A percentile compares a stretch with the other conserved stretches of the same genome.
phyloP scores from a whole-genome alignment of 2,329 filamentous ascomycete genomes.

The Calcarisporium arbuscula region DNA sequence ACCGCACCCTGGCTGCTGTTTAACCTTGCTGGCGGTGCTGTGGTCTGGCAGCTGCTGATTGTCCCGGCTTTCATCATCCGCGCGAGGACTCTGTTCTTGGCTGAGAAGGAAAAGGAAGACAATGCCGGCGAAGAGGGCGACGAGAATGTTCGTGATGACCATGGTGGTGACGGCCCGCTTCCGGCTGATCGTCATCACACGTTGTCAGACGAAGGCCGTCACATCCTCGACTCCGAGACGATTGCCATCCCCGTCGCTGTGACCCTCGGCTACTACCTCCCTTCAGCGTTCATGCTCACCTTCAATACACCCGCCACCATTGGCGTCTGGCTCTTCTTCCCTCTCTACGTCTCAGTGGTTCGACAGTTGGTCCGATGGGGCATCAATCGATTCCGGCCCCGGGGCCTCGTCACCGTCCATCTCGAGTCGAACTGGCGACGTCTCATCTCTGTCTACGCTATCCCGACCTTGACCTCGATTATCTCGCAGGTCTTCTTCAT shows the following conservation, averaged over 20 bases:
- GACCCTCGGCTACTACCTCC: slow-evolving; percentile 39
- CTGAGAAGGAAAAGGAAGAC: slow-evolving; percentile 7
- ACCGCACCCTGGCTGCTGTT: slow-evolving; percentile 40
- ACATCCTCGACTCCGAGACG: slow-evolving; percentile 44
- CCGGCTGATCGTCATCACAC: too few species aligned
- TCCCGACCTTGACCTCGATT: slow-evolving; percentile 38
- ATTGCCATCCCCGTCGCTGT: slow-evolving; percentile 49
- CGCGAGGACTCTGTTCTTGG: slow-evolving; percentile 27
- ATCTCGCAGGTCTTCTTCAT: slow-evolving; percentile 36
- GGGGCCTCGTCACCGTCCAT: slow-evolving; percentile 27
- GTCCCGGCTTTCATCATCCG: slow-evolving; percentile 42
- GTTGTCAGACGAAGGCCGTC: slow-evolving; percentile 19
- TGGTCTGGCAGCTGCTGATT: slow-evolving; percentile 46
- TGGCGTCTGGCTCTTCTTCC: slow-evolving; percentile 45
- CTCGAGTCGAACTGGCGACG: slow-evolving; percentile 35
- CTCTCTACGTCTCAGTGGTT: slow-evolving; percentile 39
- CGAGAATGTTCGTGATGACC: slow-evolving; percentile 28
- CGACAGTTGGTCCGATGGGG: slow-evolving; percentile 28
- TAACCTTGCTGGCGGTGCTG: slow-evolving; percentile 40
- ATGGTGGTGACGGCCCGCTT: too few species aligned
- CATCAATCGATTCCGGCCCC: slow-evolving; percentile 17
- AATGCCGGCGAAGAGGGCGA: slow-evolving; percentile 49
- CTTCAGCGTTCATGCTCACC: slow-evolving; percentile 40
- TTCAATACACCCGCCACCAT: slow-evolving; percentile 30
- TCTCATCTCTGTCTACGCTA: slow-evolving; percentile 35